These are phyloP conservation scores for Sorghum bicolor DNA, from an alignment of 176 grass and related monocot species.

Conservation along the genomic window DNA sequence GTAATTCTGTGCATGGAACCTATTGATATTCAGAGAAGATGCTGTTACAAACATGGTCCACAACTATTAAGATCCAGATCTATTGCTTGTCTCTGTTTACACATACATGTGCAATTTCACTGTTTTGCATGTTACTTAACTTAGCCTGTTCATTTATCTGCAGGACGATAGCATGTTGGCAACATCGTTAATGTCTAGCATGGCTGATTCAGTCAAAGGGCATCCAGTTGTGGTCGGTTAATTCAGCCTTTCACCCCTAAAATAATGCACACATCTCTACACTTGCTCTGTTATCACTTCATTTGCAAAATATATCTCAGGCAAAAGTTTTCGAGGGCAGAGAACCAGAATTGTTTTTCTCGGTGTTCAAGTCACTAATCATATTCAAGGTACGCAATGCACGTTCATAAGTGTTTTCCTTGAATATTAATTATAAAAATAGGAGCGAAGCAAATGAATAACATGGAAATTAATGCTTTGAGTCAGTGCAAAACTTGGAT, in stretches of 20 bases:
- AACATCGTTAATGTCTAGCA: slow-evolving; percentile 40
- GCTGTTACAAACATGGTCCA: not conserved
- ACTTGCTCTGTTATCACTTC: not conserved
- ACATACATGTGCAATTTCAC: not conserved
- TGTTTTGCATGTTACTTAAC: slow-evolving; percentile 19
- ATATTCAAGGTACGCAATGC: slow-evolving; percentile 71
- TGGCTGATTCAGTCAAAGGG: slow-evolving; percentile 61
- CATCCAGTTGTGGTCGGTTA: slow-evolving; percentile 43
- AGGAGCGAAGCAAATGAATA: not conserved
- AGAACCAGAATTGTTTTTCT: slow-evolving; percentile 77
- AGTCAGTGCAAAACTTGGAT: slow-evolving; percentile 6
- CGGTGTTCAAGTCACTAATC: slow-evolving; percentile 69
- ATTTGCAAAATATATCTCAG: slow-evolving; percentile 40
- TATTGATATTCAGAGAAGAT: not conserved
- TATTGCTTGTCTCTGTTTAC: not conserved
- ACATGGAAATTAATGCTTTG: not conserved
- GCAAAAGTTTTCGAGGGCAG: slow-evolving; percentile 64
- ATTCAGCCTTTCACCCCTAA: not conserved
- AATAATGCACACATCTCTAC: not conserved
- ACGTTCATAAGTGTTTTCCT: slow-evolving; percentile 12
- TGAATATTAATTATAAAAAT: not conserved
- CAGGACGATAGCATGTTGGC: slow-evolving; percentile 55
- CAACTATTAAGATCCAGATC: not conserved
- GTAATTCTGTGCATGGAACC: not conserved
- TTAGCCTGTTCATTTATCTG: slow-evolving; percentile 27